phyloP scores from a whole-genome alignment of 2,329 filamentous ascomycete genomes.

The Aspergillus sp. region DNA sequence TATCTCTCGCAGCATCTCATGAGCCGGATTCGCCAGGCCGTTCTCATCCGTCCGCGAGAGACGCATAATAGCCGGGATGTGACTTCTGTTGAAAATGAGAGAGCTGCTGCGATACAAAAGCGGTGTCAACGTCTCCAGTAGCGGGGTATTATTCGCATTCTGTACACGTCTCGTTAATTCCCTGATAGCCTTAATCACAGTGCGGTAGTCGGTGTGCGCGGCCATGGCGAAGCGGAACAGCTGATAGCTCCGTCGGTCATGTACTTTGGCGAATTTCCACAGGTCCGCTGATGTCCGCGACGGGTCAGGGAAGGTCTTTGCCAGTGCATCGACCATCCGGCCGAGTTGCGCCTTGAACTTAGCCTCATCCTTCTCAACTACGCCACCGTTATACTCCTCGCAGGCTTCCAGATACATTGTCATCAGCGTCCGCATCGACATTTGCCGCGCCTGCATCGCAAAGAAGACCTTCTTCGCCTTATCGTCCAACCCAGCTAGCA shows the following conservation, averaged over 20 bases:
- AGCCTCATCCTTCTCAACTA: conserved; percentile 60
- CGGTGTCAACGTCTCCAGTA: conserved; percentile 72
- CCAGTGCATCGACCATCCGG: conserved; percentile 63
- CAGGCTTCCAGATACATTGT: conserved; percentile 73
- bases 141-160: conserved; percentile 50
- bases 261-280: conserved; percentile 80
- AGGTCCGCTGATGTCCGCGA: conserved; percentile 66
- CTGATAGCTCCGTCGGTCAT: conserved; percentile 84
- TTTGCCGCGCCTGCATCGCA: conserved; percentile 70
- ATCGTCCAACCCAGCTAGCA: conserved; percentile 69
- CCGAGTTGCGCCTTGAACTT: conserved; percentile 62
- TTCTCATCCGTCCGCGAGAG: conserved; percentile 77
- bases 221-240: conserved; percentile 79
- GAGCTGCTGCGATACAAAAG: conserved; percentile 76
- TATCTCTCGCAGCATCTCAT: conserved; percentile 85
- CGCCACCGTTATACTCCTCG: conserved; percentile 81
- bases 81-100: conserved; percentile 87
- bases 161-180: conserved; percentile 79
- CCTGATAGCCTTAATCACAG: conserved; percentile 79
- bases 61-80: conserved; percentile 82
- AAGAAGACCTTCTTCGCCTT: conserved; percentile 83
- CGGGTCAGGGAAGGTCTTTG: conserved; percentile 67
- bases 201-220: conserved; percentile 83
- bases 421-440: conserved; percentile 63
- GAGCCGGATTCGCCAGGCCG: conserved; percentile 67